Conservation (phyloP, 495 filamentous ascomycete genomes). For the Emericellopsis terricola region DNA sequence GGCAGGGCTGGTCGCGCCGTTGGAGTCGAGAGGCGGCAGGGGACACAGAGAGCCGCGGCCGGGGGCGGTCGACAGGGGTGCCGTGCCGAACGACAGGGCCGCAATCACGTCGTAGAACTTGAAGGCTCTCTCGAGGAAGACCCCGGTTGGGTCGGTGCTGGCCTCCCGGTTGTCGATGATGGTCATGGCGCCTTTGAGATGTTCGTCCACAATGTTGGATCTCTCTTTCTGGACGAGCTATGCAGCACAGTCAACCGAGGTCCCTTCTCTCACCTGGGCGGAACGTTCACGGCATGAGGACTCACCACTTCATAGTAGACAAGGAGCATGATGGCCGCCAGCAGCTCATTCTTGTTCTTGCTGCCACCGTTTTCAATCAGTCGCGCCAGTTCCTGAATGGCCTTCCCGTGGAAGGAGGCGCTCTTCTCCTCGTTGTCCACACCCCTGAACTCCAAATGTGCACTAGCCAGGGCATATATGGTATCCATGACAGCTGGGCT, state of each 20-base stretch:
- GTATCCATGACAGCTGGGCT: slow-evolving; percentile 37
- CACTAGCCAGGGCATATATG: slow-evolving; percentile 38
- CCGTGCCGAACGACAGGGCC: slow-evolving; percentile 40
- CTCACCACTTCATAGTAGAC: slow-evolving; percentile 47
- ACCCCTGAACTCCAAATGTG: slow-evolving; percentile 39
- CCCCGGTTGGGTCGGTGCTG: slow-evolving; percentile 28
- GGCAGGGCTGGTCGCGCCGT: slow-evolving; percentile 19
- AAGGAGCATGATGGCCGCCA: slow-evolving; percentile 43
- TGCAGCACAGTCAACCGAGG: not conserved
- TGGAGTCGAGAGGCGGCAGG: slow-evolving; percentile 26
- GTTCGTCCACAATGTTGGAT: slow-evolving; percentile 37
- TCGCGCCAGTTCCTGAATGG: slow-evolving; percentile 36
- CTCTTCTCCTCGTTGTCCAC: slow-evolving; percentile 35
- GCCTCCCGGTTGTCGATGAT: slow-evolving; percentile 32
- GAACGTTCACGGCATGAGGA: not conserved
- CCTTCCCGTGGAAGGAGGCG: slow-evolving; percentile 38
- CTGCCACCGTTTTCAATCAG: slow-evolving; percentile 34
- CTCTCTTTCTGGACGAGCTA: slow-evolving; percentile 41
- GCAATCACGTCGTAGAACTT: slow-evolving; percentile 48
- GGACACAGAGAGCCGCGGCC: slow-evolving; percentile 21
- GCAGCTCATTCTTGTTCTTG: slow-evolving; percentile 33
- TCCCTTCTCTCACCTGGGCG: not conserved
- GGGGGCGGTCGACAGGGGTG: slow-evolving; percentile 34
- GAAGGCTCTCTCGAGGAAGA: slow-evolving; percentile 42
- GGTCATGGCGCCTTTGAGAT: slow-evolving; percentile 40